Base-by-base conservation (phyloP, 345 rosid genomes). In the Rhizophora mangle region DNA sequence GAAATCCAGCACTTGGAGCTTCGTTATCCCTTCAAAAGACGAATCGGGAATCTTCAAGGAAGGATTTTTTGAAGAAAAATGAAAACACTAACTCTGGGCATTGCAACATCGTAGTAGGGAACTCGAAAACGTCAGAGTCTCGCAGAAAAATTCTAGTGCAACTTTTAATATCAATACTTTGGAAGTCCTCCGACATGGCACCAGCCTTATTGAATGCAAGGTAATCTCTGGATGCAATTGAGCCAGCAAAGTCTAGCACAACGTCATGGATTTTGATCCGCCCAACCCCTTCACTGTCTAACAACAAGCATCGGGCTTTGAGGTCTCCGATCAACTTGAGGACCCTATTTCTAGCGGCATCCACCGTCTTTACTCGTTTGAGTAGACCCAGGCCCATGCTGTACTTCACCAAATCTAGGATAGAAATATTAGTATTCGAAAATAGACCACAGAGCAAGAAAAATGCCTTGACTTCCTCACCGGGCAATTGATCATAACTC, bases 41-140 rank as follows among this genome's bases (percentile, higher is more conserved):
- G 49, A 43, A 43, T 43, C 18, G 0, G 49, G 49, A 19, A 43
- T 43, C 19, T 43, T 0, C 3, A 30, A 0, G 11, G 36, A 32
- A 0, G 46, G 6, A 13, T 46, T 0, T 0, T 0, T 9, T 0
- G 8, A 8, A 0, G 0, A 0, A 6, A 79, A 0, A 1, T 8
- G 8, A 6, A 76, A 74, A 32, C 13, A 10, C 30, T 34, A 77
- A 67, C 6, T 51, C 24, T 3, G 81, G 82, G 20, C 68, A 76
- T 4, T 49, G 57, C 29, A 66, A 51, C 53, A 20, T 64, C 20
- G 43, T 27, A 13, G 5, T 0, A 61, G 51, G 22, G 60, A 57
- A n/a, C n/a, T n/a, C n/a, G n/a, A n/a, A 19, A 66, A 16, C 32
- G 16, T 68, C 8, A 43, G 19, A 34, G 27, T 54, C 15, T 0